Percentiles rank a stretch among this genome's conserved stretches.
Conservation (phyloP, 2,329 filamentous ascomycete species). For the Thielaviopsis ethacetica region DNA sequence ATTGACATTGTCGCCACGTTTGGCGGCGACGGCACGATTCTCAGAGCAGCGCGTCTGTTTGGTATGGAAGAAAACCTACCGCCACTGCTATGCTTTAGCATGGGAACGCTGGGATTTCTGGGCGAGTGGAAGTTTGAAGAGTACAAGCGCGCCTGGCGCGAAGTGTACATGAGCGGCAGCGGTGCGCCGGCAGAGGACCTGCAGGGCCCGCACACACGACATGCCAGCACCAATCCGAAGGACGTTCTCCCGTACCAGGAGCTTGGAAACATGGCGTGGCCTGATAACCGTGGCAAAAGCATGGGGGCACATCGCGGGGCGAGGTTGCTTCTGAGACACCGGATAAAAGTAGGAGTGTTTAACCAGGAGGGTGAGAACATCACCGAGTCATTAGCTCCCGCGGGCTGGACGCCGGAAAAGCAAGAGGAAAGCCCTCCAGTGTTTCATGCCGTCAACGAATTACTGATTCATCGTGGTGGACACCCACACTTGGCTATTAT, state of each 20-base stretch:
- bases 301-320: conserved; percentile 61
- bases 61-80: conserved; percentile 68
- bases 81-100: conserved; percentile 85
- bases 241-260: background rate
- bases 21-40: conserved; percentile 81
- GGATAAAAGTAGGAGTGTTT: conserved; percentile 74
- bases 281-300: conserved; percentile 58
- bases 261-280: conserved; percentile 35
- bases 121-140: conserved; percentile 94
- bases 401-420: conserved; percentile 18
- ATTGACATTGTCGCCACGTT: conserved; percentile 81
- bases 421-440: conserved; percentile 12
- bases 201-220: conserved; percentile 24
- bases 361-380: conserved; percentile 48
- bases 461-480: conserved; percentile 80
- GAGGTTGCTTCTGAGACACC: conserved; percentile 71
- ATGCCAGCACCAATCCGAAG: conserved; percentile 16
- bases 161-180: conserved; percentile 71
- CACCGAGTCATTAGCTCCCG: conserved; percentile 31
- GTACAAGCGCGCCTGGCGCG: conserved; percentile 79
- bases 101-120: conserved; percentile 89
- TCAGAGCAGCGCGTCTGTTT: conserved; percentile 62
- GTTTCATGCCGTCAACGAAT: conserved; percentile 76
- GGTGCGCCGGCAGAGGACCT: conserved; percentile 31
- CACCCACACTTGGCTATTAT: conserved; percentile 84